A percentile compares a stretch with the other conserved stretches of the same genome.
These are phyloP conservation scores for Lactifluus echinatus DNA, from an alignment of 768 basidiomycete species.

Conservation along the genomic window DNA sequence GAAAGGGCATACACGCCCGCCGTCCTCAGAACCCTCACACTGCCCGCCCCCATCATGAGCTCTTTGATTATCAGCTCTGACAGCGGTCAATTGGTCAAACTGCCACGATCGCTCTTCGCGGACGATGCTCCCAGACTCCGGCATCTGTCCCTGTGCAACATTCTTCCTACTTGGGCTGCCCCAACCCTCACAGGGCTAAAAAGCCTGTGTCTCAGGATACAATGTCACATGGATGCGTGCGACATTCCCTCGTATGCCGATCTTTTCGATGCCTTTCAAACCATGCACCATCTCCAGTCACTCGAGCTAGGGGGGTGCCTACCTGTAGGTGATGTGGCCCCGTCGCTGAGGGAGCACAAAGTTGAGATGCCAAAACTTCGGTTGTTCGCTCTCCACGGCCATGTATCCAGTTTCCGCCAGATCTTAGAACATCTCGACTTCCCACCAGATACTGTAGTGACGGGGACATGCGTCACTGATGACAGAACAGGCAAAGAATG, in stretches of 20 bases:
- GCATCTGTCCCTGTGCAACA: neutral
- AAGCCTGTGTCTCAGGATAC: neutral
- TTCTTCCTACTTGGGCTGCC: neutral
- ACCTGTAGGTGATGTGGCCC: neutral
- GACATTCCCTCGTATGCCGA: slow-evolving; percentile 2
- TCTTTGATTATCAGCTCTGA: neutral
- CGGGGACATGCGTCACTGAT: slow-evolving; percentile 4
- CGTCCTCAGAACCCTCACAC: neutral
- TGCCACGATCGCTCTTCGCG: slow-evolving; percentile 2
- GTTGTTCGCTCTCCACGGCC: neutral
- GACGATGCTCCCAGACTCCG: neutral
- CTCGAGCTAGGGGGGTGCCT: slow-evolving; percentile 1
- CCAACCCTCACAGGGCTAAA: neutral
- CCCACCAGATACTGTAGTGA: neutral
- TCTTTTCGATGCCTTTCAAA: slow-evolving; percentile 3
- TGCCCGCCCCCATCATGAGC: neutral
- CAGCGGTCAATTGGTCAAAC: neutral
- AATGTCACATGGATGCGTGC: neutral
- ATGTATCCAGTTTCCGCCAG: slow-evolving; percentile 1
- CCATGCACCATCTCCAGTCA: slow-evolving; percentile 1
- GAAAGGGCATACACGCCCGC: neutral
- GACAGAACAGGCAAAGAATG: slow-evolving; percentile 9
- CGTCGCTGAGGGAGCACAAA: neutral
- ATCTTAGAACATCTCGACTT: slow-evolving; percentile 1
- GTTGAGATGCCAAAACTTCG: slow-evolving; percentile 2